Conservation (phyloP, 179 eudicot genomes). For the Vitellaria paradoxa region DNA sequence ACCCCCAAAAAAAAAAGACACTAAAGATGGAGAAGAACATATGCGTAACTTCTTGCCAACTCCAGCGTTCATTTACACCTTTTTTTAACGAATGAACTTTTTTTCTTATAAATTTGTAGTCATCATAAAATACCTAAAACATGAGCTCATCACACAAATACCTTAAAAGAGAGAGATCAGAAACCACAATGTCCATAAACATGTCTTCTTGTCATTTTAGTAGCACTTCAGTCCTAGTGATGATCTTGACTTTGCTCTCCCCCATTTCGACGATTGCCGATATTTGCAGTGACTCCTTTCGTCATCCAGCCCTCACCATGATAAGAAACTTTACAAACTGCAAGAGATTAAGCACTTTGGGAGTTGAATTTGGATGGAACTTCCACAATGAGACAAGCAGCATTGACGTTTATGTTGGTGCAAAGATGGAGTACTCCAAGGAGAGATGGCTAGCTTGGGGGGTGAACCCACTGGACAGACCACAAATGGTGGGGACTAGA, state of each 20-base stretch:
- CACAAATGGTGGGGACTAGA: conserved; percentile 16
- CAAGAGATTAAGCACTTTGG: conserved; percentile 1
- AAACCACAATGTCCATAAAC: neutral
- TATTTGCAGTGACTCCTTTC: neutral
- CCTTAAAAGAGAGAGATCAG: neutral
- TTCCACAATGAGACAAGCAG: neutral
- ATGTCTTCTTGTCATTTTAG: neutral
- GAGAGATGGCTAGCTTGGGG: conserved; percentile 15
- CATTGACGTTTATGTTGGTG: neutral
- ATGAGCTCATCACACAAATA: neutral
- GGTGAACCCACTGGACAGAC: neutral
- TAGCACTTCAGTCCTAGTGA: neutral
- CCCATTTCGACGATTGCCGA: neutral
- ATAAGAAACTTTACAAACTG: neutral
- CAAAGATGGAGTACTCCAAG: neutral
- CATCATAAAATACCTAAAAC: no score
- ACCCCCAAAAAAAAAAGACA: no score
- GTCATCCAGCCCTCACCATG: neutral
- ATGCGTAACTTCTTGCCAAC: neutral
- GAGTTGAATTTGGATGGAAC: conserved; percentile 10
- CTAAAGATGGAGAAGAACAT: neutral
- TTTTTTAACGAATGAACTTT: neutral
- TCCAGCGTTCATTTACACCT: neutral
- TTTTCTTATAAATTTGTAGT: no score
- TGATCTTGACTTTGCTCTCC: neutral